A percentile compares a stretch with the other conserved stretches of the same genome.
These are phyloP conservation scores for Plasmodium sp. DNA, from an alignment of 169 alveolate genomes.

Conservation along the genomic window DNA sequence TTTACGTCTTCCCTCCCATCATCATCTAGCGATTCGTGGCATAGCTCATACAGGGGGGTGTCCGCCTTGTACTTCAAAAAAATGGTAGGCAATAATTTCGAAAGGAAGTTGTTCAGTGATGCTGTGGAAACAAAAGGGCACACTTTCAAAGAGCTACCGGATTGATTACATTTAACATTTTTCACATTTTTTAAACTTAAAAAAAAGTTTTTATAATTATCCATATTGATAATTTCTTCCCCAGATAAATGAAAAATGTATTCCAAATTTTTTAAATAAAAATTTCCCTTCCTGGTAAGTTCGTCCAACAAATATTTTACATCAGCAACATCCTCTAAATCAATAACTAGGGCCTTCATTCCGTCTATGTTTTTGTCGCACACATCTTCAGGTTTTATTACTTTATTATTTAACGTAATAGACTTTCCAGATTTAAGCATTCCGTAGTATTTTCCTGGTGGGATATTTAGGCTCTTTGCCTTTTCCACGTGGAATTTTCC, in stretches of 20 bases:
- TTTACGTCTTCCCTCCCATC: background rate
- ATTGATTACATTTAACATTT: constrained; percentile 63
- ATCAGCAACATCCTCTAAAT: constrained; percentile 26
- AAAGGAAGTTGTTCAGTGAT: constrained; percentile 66
- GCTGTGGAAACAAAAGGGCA: constrained; percentile 70
- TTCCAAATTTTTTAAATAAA: constrained; percentile 63
- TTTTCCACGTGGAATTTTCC: constrained; percentile 84
- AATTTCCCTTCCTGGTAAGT: background rate
- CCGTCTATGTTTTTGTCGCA: constrained; percentile 88
- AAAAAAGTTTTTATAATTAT: constrained; percentile 40
- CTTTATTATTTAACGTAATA: constrained; percentile 82
- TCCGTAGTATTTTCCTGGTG: constrained; percentile 90
- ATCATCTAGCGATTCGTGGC: background rate
- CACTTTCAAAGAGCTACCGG: constrained; percentile 32
- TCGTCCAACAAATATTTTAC: constrained; percentile 12
- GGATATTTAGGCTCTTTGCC: constrained; percentile 86
- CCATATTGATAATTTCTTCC: constrained; percentile 28
- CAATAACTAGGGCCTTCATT: constrained; percentile 60
- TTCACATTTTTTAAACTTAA: constrained; percentile 60
- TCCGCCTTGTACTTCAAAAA: constrained; percentile 65
- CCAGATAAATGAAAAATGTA: constrained; percentile 64
- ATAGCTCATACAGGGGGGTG: constrained; percentile 29
- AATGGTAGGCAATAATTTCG: constrained; percentile 51
- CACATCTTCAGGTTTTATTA: constrained; percentile 87
- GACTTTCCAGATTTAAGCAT: constrained; percentile 89